phyloP scores from a whole-genome alignment of 139 green algal genomes.

The Tetradesmus lagerheimii region DNA sequence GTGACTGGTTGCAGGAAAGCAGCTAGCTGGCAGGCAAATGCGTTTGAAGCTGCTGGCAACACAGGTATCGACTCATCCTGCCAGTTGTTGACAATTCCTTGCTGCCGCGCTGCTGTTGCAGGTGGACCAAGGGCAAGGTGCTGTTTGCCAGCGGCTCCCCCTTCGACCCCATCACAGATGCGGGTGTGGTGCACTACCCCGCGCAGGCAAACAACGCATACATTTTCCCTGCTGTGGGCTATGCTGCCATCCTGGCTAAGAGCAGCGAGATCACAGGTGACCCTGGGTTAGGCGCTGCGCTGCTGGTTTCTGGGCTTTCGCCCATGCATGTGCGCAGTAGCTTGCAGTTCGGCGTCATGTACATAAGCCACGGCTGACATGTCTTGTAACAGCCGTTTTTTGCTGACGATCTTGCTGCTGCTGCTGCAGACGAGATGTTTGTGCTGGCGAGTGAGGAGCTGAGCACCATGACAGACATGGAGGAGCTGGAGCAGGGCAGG shows the following conservation, averaged over 20 bases:
- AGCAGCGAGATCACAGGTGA: constrained; percentile 40
- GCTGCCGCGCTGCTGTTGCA: constrained; percentile 11
- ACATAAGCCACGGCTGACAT: no score
- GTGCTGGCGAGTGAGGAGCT: constrained; percentile 77
- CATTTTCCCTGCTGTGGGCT: constrained; percentile 80
- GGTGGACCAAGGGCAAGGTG: constrained; percentile 74
- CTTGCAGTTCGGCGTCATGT: background rate
- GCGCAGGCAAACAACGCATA: constrained; percentile 86
- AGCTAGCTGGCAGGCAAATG: no score
- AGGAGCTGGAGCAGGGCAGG: constrained; percentile 44
- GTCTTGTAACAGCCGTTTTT: background rate
- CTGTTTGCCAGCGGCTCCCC: constrained; percentile 91
- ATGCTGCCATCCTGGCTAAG: constrained; percentile 53
- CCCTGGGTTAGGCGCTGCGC: background rate
- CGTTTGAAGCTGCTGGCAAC: no score
- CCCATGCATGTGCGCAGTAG: background rate
- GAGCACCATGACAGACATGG: constrained; percentile 51
- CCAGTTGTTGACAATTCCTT: background rate
- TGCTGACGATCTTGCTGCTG: background rate
- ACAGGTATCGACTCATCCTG: background rate
- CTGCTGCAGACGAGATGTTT: constrained; percentile 60
- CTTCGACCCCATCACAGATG: constrained; percentile 70
- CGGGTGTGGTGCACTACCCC: constrained; percentile 50
- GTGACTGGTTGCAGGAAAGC: no score
- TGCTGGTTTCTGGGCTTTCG: background rate